Evolutionary conservation across 768 basidiomycete species (phyloP).

Genomic region (Cyathus striatus): DNA sequence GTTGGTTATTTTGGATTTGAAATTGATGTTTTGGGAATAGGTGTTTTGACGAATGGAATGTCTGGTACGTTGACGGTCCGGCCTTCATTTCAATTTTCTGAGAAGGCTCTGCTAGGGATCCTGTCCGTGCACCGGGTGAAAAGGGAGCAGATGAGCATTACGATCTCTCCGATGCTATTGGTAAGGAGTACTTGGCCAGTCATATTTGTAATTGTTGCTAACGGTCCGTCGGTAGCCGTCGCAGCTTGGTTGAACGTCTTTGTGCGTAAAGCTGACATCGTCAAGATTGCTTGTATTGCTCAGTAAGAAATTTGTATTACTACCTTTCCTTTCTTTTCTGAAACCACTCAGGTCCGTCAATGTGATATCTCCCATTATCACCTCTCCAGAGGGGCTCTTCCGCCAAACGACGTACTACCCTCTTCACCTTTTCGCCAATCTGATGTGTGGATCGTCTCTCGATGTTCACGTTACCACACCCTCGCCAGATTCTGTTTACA

Average conservation of each 20-base stretch:
- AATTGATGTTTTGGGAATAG: constrained; percentile 10
- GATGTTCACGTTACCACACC: constrained; percentile 30
- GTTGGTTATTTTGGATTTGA: neutral
- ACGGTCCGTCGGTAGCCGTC: constrained; percentile 39
- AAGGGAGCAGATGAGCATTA: constrained; percentile 50
- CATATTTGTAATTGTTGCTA: neutral
- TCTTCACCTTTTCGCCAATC: constrained; percentile 46
- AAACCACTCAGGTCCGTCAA: constrained; percentile 29
- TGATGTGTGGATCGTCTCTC: constrained; percentile 48
- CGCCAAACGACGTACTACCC: constrained; percentile 46
- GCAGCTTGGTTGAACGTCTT: constrained; percentile 60
- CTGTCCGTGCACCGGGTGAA: constrained; percentile 41
- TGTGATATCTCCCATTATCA: constrained; percentile 46
- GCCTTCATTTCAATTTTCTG: neutral
- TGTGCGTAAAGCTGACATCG: constrained; percentile 51
- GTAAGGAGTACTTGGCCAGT: constrained; percentile 11
- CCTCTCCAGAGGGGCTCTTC: constrained; percentile 36
- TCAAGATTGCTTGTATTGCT: constrained; percentile 58
- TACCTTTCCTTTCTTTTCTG: neutral
- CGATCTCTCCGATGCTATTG: constrained; percentile 46
- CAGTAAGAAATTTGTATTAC: constrained; percentile 32
- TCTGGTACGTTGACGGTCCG: constrained; percentile 26
- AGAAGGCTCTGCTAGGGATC: constrained; percentile 23
- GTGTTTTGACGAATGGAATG: constrained; percentile 56
- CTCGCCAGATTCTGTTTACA: constrained; percentile 18